These are phyloP conservation scores for Daldinia sp. DNA, from an alignment of 2,329 filamentous ascomycete species.

Conservation along the genomic window DNA sequence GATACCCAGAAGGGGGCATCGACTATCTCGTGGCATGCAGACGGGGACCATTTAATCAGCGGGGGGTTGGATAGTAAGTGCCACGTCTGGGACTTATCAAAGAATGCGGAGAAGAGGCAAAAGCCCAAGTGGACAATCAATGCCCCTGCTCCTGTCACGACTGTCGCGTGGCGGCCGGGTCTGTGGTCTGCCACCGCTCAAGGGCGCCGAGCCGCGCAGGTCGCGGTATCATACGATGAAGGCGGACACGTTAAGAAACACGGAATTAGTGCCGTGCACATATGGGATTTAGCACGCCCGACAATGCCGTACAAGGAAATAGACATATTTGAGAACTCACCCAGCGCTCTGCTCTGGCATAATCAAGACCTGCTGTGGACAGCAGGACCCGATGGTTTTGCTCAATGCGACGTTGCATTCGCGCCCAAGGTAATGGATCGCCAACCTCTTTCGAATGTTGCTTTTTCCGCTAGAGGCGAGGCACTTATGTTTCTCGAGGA, in stretches of 20 bases:
- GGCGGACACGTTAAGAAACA: conserved; percentile 63
- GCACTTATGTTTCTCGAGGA: conserved; percentile 73
- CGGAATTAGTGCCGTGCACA: conserved; percentile 70
- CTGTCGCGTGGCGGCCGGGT: conserved; percentile 72
- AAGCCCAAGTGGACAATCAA: conserved; percentile 73
- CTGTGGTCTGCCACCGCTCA: conserved; percentile 74
- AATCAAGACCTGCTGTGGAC: conserved; percentile 76
- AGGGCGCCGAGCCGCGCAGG: conserved; percentile 69
- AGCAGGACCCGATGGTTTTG: conserved; percentile 72
- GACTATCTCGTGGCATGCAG: conserved; percentile 75
- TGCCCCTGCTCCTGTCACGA: conserved; percentile 70
- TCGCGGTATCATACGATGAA: conserved; percentile 73
- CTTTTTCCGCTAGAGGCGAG: conserved; percentile 71
- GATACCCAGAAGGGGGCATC: conserved; percentile 66
- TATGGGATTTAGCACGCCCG: conserved; percentile 77
- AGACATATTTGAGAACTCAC: conserved; percentile 69
- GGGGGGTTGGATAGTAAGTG: conserved; percentile 72
- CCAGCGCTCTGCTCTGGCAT: conserved; percentile 71
- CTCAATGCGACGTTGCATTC: conserved; percentile 74
- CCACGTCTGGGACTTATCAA: conserved; percentile 74
- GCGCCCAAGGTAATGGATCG: conserved; percentile 73
- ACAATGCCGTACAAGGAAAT: conserved; percentile 76
- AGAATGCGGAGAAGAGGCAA: conserved; percentile 70
- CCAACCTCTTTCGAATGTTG: conserved; percentile 70
- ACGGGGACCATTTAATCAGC: conserved; percentile 74